Conservation (phyloP, 371 early-diverging fungal species). For the Syncephalis fuscata region DNA sequence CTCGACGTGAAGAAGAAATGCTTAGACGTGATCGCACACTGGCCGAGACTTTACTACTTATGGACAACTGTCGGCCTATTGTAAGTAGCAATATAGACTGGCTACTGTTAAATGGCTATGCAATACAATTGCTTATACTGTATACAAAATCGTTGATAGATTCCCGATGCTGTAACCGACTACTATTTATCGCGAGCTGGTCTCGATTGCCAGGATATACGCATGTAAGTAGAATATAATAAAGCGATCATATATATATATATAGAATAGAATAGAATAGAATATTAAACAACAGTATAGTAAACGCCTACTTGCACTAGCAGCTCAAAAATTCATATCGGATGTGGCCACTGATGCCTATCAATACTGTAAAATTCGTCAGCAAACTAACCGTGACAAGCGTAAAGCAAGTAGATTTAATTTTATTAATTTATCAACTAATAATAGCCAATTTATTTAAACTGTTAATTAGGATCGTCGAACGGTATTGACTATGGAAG, state of each 20-base stretch:
- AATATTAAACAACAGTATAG: constrained; percentile 12
- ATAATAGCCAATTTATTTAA: background rate
- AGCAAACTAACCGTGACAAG: constrained; percentile 41
- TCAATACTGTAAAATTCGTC: constrained; percentile 81
- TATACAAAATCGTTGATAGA: constrained; percentile 21
- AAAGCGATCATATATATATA: background rate
- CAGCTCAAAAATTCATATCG: constrained; percentile 88
- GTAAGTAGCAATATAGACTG: no score
- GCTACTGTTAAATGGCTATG: no score
- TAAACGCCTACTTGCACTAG: constrained; percentile 77
- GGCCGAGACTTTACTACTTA: constrained; percentile 68
- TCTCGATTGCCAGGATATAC: constrained; percentile 78
- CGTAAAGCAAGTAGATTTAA: constrained; percentile 6
- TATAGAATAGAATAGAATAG: background rate
- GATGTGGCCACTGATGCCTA: constrained; percentile 90
- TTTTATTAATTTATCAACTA: background rate
- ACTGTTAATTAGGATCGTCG: constrained; percentile 40
- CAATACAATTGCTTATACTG: background rate
- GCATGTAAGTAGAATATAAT: constrained; percentile 36
- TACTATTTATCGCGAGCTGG: constrained; percentile 89
- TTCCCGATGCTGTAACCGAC: constrained; percentile 96
- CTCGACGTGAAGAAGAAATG: constrained; percentile 21
- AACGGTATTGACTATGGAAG: constrained; percentile 83
- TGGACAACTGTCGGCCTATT: constrained; percentile 81
- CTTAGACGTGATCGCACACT: constrained; percentile 47